phyloP scores from a whole-genome alignment of 805 yeast species.

The Teunomyces kruisii region DNA sequence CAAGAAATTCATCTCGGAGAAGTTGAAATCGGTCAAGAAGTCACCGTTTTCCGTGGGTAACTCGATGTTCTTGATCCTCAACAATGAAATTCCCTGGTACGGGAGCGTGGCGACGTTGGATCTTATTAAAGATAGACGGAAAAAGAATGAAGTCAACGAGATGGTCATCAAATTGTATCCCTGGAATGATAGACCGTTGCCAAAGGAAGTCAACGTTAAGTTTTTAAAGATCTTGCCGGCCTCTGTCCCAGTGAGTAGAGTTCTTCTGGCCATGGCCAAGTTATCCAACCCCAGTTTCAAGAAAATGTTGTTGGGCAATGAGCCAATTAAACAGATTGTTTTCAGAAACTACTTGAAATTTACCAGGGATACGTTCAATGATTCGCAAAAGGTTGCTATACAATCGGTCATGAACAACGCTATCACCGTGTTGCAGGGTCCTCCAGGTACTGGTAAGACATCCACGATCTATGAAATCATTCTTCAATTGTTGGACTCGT shows the following conservation, averaged over 20 bases:
- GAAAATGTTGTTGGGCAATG: constrained; percentile 54
- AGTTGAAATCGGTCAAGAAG: constrained; percentile 51
- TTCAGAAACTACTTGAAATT: constrained; percentile 56
- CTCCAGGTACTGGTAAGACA: constrained; percentile 46
- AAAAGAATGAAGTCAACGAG: constrained; percentile 24
- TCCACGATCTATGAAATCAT: constrained; percentile 45
- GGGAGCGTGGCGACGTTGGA: constrained; percentile 51
- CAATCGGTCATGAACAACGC: constrained; percentile 53
- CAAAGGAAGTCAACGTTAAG: constrained; percentile 40
- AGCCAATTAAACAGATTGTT: constrained; percentile 53
- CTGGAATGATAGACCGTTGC: constrained; percentile 58
- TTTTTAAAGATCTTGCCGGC: constrained; percentile 53
- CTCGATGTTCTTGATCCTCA: constrained; percentile 54
- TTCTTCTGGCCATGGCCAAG: constrained; percentile 64
- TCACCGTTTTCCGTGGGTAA: constrained; percentile 61
- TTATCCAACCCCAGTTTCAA: constrained; percentile 53
- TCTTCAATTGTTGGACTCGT: constrained; percentile 53
- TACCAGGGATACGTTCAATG: constrained; percentile 50
- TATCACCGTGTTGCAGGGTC: constrained; percentile 48
- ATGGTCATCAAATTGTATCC: constrained; percentile 52
- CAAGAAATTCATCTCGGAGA: constrained; percentile 49
- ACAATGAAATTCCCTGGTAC: constrained; percentile 57
- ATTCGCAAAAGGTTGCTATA: constrained; percentile 56
- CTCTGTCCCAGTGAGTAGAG: constrained; percentile 61
- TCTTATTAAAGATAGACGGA: constrained; percentile 10